Evolutionary conservation across 2,329 filamentous ascomycete species (phyloP).

Genomic region (Paraconiothyrium brasiliense): DNA sequence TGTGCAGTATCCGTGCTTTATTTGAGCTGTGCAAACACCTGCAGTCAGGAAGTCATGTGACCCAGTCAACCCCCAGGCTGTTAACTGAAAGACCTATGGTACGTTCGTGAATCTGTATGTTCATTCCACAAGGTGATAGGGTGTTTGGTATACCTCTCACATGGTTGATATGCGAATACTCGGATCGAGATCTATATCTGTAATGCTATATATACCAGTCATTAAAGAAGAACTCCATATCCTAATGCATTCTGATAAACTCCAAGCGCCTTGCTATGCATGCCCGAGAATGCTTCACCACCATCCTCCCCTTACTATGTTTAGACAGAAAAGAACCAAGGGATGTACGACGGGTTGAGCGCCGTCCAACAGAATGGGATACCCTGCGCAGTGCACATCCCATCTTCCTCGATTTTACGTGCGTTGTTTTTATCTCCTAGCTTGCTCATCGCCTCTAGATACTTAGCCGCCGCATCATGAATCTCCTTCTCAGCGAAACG

Average conservation of each 20-base stretch:
- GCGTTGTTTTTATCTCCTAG: constrained; percentile 13
- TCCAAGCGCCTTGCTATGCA: constrained; percentile 1
- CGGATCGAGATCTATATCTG: neutral
- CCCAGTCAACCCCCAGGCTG: no score
- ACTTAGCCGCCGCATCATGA: constrained; percentile 2
- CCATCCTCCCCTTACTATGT: neutral
- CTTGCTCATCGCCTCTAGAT: neutral
- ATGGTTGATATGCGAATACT: neutral
- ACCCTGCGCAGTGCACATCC: constrained; percentile 13
- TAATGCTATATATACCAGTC: neutral
- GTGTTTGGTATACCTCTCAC: neutral
- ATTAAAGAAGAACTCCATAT: neutral
- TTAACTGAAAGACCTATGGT: no score
- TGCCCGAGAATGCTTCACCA: neutral
- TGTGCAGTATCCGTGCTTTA: no score
- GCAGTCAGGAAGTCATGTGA: no score
- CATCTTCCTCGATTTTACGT: constrained; percentile 14
- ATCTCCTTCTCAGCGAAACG: constrained; percentile 10
- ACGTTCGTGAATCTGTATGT: no score
- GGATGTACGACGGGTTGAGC: constrained; percentile 12
- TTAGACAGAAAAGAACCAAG: constrained; percentile 17
- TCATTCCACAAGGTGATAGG: no score
- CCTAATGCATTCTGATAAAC: neutral
- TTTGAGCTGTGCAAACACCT: no score
- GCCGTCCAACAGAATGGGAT: constrained; percentile 18